Percentiles rank a stretch among this genome's conserved stretches.
These are phyloP conservation scores for Tetracladium setigerum DNA, from an alignment of 495 filamentous ascomycete species.

Conservation along the genomic window DNA sequence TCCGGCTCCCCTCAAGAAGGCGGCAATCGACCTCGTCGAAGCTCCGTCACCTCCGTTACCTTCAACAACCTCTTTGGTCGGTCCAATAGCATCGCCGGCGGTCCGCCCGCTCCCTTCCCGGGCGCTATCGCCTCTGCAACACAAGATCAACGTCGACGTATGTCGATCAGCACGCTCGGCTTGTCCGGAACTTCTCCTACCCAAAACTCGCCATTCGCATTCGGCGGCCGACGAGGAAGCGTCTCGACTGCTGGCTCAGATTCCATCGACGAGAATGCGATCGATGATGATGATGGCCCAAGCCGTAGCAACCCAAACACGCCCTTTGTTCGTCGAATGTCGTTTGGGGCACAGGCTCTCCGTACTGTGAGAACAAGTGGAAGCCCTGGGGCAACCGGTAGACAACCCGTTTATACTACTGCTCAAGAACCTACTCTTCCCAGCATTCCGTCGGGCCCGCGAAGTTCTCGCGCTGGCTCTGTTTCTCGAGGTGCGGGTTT, in stretches of 20 bases:
- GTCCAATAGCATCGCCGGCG: constrained; percentile 34
- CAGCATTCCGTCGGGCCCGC: constrained; percentile 27
- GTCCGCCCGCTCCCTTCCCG: constrained; percentile 38
- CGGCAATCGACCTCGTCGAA: constrained; percentile 32
- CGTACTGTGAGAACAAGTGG: constrained; percentile 36
- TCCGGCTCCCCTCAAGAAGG: constrained; percentile 23
- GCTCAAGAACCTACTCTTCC: constrained; percentile 23
- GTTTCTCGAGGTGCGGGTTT: constrained; percentile 7
- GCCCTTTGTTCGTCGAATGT: constrained; percentile 79
- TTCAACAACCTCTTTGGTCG: constrained; percentile 47
- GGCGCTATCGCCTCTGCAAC: constrained; percentile 60
- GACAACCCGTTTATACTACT: constrained; percentile 20
- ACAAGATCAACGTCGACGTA: constrained; percentile 69
- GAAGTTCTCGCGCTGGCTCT: constrained; percentile 12
- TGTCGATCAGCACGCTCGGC: constrained; percentile 82
- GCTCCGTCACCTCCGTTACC: constrained; percentile 45
- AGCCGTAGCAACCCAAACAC: constrained; percentile 48
- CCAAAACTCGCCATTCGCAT: constrained; percentile 44
- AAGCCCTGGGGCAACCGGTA: constrained; percentile 47
- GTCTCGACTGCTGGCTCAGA: constrained; percentile 66
- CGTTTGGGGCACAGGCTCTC: constrained; percentile 83
- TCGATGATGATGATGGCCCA: constrained; percentile 66
- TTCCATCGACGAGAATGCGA: constrained; percentile 76
- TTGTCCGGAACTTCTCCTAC: constrained; percentile 70
- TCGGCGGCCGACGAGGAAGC: constrained; percentile 60